Evolutionary conservation across 2,329 filamentous ascomycete species (phyloP).

Genomic region (Phialocephala subalpina): DNA sequence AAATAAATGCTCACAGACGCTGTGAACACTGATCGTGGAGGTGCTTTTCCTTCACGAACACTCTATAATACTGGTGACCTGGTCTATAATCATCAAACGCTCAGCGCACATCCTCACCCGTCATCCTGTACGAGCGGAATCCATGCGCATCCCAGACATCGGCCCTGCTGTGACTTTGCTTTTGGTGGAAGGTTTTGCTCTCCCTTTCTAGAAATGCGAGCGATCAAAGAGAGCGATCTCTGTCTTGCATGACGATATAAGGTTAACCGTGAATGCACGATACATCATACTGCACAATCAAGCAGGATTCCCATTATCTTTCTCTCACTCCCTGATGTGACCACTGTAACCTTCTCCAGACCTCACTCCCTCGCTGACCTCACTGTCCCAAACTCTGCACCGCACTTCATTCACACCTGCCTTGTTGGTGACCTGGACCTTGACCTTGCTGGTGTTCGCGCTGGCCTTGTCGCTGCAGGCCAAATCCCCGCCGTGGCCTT

Average conservation of each 20-base stretch:
- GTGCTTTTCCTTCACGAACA: conserved; percentile 1
- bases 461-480: neutral
- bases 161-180: conserved; percentile 5
- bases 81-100: conserved; percentile 11
- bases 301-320: neutral
- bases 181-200: conserved; percentile 13
- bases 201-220: conserved; percentile 5
- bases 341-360: neutral
- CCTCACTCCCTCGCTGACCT: neutral
- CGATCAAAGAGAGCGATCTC: too few species aligned
- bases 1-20: conserved; percentile 11
- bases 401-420: neutral
- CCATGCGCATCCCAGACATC: conserved; percentile 13
- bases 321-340: neutral
- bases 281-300: neutral
- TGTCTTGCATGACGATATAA: conserved; percentile 6
- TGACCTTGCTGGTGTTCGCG: neutral
- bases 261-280: neutral
- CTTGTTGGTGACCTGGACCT: neutral
- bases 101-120: conserved; percentile 1
- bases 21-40: neutral
- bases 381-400: neutral
- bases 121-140: conserved; percentile 1
- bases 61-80: conserved; percentile 6
- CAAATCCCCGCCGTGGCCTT: conserved; percentile 12